Percentiles rank a stretch among this genome's conserved stretches.
Conservation (phyloP, 495 filamentous ascomycete species). For the Talaromyces liani region DNA sequence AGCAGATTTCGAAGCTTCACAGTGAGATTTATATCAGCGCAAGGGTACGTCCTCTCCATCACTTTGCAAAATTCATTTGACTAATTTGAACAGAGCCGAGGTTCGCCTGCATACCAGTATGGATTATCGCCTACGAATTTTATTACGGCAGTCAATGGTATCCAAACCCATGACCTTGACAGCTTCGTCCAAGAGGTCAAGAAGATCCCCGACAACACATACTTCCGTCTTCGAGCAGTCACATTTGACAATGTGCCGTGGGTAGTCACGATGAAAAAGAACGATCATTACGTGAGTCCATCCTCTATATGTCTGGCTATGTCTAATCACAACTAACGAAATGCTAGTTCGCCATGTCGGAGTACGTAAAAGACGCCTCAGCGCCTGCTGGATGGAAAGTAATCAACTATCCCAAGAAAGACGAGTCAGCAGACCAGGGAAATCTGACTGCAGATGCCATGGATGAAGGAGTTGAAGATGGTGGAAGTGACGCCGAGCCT, state of each 20-base stretch:
- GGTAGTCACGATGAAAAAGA: conserved; percentile 99
- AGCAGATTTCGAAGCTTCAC: conserved; percentile 95
- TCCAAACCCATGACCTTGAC: conserved; percentile 71
- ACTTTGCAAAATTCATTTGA: too few species aligned
- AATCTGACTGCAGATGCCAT: conserved; percentile 43
- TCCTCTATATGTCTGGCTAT: too few species aligned
- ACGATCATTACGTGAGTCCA: conserved; percentile 77
- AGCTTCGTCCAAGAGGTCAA: conserved; percentile 70
- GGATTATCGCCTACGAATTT: conserved; percentile 94
- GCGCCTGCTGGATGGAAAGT: conserved; percentile 61
- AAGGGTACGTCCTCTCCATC: conserved; percentile 38
- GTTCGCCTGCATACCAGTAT: conserved; percentile 87
- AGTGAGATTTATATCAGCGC: conserved; percentile 95
- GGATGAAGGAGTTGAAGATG: conserved; percentile 29
- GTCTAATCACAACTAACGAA: background rate
- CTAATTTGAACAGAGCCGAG: conserved; percentile 43
- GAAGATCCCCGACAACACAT: conserved; percentile 91
- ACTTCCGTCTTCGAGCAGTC: conserved; percentile 88
- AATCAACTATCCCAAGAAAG: conserved; percentile 57
- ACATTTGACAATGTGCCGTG: conserved; percentile 98
- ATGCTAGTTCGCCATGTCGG: conserved; percentile 71
- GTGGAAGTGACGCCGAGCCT: conserved; percentile 22
- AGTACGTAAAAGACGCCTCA: conserved; percentile 67
- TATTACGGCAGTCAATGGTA: conserved; percentile 88
- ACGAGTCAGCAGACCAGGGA: conserved; percentile 28